These are phyloP conservation scores for Fraxinus cuspidata DNA, from an alignment of 257 asterid species.

Conservation along the genomic window DNA sequence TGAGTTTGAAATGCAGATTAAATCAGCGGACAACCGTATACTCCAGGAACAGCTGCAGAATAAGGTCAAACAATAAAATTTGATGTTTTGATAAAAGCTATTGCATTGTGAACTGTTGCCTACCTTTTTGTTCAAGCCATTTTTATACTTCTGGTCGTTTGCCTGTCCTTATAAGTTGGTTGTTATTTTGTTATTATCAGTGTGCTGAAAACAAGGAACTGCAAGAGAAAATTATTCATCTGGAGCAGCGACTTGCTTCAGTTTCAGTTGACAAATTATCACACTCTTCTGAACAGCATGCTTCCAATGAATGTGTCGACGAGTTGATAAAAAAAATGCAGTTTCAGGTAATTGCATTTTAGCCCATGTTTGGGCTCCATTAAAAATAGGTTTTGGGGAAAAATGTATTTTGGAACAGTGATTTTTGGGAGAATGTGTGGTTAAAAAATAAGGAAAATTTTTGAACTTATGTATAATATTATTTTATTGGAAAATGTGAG, in stretches of 20 bases:
- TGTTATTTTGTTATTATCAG: slow-evolving; percentile 48
- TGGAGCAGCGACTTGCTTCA: slow-evolving; percentile 74
- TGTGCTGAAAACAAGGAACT: slow-evolving; percentile 75
- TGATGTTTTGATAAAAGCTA: no score
- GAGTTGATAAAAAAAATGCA: slow-evolving; percentile 74
- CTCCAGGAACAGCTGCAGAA: slow-evolving; percentile 92
- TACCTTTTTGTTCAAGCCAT: neutral
- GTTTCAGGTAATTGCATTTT: slow-evolving; percentile 58
- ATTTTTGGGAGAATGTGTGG: no score
- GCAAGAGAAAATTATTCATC: slow-evolving; percentile 50
- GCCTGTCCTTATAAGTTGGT: slow-evolving; percentile 3
- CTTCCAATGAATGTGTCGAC: slow-evolving; percentile 57
- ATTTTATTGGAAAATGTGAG: no score
- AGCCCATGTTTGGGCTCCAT: no score
- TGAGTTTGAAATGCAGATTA: slow-evolving; percentile 63
- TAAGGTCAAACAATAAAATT: slow-evolving; percentile 50
- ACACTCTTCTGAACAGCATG: slow-evolving; percentile 43
- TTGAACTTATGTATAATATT: no score
- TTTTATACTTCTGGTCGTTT: slow-evolving; percentile 22
- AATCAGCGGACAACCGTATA: slow-evolving; percentile 86
- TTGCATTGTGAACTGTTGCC: neutral
- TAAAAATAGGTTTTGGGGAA: no score
- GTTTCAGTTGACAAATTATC: slow-evolving; percentile 42
- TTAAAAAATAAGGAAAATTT: no score
- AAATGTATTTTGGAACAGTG: no score